Base-by-base conservation (phyloP, 352 stramenopile species). In the Pythium plurisporium region DNA sequence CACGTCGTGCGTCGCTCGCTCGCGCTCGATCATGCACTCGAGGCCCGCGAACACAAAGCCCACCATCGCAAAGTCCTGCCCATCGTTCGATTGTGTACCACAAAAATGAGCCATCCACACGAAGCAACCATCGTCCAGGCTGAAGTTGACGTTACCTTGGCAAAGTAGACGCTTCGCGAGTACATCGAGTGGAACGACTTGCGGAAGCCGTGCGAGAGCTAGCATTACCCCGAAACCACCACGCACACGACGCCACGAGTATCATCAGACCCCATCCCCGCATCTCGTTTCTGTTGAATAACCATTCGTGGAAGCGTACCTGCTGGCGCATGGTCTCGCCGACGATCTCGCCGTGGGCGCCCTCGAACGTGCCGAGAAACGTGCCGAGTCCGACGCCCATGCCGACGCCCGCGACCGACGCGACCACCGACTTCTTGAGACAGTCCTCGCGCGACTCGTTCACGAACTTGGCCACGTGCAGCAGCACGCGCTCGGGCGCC, bases 341-440 rank as follows among this genome's bases (percentile, higher is more conserved):
- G 20, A 94, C 76, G 11, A 95, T 68, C 44, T 95, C 86, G 45
- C 86, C 86, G 38, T 95, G 86, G 20, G 86, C 86, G 25, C 83
- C 86, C 55, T 95, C 86, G 38, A 95, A 94, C 36, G 86, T 95
- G 64, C 86, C 86, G 11, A 95, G 75, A 56, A 95, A 95, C 37
- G 79, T 87, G 62, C 86, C 86, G 30, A 95, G 62, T 2, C 86
- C 83, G 17, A 95, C 72, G 53, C 86, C 86, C 83, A 95, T 93
- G 53, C 55, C 60, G 14, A 72, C 81, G 34, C 86, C 86, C 45
- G 72, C 75, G 33, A 89, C 74, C 4, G 76, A 81, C 17, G 86
- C 79, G 14, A 95, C 70, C 15, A 92, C 76, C 51, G 83, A 90
- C 50, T 90, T 86, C 71, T 95, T 94, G 63, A 81, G 81, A 59